A percentile compares a stretch with the other conserved stretches of the same genome.
Conservation (phyloP, 805 yeast genomes). For the Candida berthetii region DNA sequence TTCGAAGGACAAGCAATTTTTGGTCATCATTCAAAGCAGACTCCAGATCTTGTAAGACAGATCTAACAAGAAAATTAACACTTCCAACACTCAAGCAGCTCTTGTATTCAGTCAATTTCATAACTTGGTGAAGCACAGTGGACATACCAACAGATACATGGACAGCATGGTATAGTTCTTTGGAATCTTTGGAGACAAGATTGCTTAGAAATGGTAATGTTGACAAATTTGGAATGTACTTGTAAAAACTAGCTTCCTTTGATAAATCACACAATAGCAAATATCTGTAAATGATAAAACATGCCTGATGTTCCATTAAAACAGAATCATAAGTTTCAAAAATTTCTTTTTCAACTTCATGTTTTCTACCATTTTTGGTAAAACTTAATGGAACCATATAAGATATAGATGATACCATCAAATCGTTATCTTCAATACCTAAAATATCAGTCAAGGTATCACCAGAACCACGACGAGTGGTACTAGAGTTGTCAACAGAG, state of each 20-base stretch:
- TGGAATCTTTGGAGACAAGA: conserved; percentile 4
- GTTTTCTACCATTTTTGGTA: conserved; percentile 30
- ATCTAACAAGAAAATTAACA: conserved; percentile 32
- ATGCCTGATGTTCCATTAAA: conserved; percentile 15
- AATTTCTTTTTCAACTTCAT: conserved; percentile 21
- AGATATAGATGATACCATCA: conserved; percentile 29
- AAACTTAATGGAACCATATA: conserved; percentile 38
- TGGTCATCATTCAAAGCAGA: conserved; percentile 18
- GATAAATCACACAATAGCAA: conserved; percentile 34
- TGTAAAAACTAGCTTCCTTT: conserved; percentile 16
- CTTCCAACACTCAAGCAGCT: conserved; percentile 27
- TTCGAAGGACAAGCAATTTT: conserved; percentile 23
- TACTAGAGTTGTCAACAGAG: conserved; percentile 28
- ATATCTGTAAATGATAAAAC: conserved; percentile 29
- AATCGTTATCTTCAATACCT: conserved; percentile 5
- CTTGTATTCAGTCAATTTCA: conserved; percentile 1
- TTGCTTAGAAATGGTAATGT: not conserved
- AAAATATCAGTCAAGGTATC: not conserved
- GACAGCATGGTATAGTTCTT: conserved; percentile 3
- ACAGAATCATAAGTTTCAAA: conserved; percentile 10
- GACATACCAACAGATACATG: conserved; percentile 8
- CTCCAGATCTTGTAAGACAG: conserved; percentile 21
- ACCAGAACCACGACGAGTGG: not conserved
- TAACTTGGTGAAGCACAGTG: conserved; percentile 10
- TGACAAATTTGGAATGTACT: conserved; percentile 8